Percentiles rank a stretch among this genome's conserved stretches.
Conservation (phyloP, 2,329 filamentous ascomycete species). For the Neofusicoccum parvum region DNA sequence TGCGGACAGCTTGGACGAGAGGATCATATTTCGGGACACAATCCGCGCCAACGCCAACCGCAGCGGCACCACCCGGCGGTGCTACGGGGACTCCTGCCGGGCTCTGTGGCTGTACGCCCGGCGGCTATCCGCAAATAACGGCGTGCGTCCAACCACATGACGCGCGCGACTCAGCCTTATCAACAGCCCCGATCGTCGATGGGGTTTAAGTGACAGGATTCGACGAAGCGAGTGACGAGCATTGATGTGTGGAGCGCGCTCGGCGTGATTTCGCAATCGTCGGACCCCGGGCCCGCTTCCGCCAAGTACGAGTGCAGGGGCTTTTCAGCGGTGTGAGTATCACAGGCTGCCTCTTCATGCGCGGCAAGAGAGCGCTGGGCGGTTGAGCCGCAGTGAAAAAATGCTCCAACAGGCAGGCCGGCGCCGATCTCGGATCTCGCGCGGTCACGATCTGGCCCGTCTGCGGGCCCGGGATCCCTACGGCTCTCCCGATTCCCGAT, state of each 20-base stretch:
- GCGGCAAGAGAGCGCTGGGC: neutral
- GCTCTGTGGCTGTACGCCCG: no score
- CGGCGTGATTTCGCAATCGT: neutral
- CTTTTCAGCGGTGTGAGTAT: neutral
- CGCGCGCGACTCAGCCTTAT: neutral
- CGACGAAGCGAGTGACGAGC: neutral
- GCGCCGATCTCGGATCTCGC: neutral
- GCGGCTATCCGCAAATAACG: no score
- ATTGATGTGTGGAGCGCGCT: neutral
- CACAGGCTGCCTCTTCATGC: neutral
- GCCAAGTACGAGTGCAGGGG: neutral
- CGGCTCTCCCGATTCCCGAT: neutral
- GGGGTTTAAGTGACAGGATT: neutral
- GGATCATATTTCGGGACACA: no score
- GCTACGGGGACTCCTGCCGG: no score
- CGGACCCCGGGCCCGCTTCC: neutral
- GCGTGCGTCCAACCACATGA: no score
- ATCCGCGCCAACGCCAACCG: no score
- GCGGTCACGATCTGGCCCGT: neutral
- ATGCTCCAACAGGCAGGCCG: neutral
- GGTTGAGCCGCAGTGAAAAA: neutral
- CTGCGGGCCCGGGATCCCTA: neutral
- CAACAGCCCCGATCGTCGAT: neutral
- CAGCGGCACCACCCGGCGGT: no score
- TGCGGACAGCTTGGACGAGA: no score